phyloP scores from a whole-genome alignment of 345 rosid genomes.

The Eucalyptus caleyi region DNA sequence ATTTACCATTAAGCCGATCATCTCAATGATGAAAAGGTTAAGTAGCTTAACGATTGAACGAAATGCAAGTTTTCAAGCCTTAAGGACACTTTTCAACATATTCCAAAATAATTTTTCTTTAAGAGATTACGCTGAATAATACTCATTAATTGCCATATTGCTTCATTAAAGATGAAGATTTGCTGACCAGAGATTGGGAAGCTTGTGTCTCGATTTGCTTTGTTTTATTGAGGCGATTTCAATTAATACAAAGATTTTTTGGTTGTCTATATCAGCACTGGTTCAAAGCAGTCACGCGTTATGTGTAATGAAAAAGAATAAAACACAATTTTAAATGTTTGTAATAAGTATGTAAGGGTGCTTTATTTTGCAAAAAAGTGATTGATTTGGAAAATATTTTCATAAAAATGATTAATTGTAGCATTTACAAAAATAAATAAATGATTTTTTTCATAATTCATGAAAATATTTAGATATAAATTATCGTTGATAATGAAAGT shows the following conservation, averaged over 20 bases:
- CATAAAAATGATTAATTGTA: too few relatives aligned
- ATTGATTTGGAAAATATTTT: too few relatives aligned
- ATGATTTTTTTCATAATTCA: accelerated
- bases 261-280: background rate
- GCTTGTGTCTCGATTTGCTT: background rate
- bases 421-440: too few relatives aligned
- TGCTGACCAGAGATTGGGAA: background rate
- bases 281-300: background rate
- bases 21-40: background rate
- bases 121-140: background rate
- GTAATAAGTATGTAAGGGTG: background rate
- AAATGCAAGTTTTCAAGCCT: background rate
- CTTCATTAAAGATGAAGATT: background rate
- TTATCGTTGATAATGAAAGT: too few relatives aligned
- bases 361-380: too few relatives aligned
- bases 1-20: background rate
- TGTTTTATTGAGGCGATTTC: background rate
- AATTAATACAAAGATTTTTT: background rate
- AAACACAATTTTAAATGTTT: background rate
- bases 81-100: background rate
- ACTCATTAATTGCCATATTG: background rate
- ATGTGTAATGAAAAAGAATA: background rate
- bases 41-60: background rate
- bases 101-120: background rate
- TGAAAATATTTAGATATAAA: too few relatives aligned